Evolutionary conservation across 148 eudicot genomes (phyloP).

Genomic region (Persicaria tinctoria): DNA sequence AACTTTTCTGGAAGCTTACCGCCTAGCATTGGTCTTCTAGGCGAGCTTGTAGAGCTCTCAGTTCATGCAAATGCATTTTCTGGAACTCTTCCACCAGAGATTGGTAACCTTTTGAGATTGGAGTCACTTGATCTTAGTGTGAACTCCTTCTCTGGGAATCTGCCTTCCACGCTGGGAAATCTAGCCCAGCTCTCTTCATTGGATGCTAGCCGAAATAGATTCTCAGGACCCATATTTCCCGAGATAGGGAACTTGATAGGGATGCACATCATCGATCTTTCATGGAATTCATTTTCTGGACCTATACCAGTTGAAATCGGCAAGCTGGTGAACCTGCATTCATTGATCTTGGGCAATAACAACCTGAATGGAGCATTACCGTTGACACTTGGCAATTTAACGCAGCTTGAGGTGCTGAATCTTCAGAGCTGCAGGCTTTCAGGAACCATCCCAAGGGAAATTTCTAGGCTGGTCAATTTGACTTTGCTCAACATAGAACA

Average conservation of each 20-base stretch:
- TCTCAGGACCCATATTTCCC: conserved; percentile 49
- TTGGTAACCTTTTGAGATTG: conserved; percentile 50
- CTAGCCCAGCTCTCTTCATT: conserved; percentile 48
- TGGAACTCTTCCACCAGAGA: conserved; percentile 64
- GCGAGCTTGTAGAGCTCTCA: conserved; percentile 59
- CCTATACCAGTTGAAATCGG: conserved; percentile 48
- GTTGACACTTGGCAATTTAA: conserved; percentile 45
- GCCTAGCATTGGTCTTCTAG: conserved; percentile 53
- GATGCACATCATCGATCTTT: conserved; percentile 56
- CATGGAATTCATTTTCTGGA: conserved; percentile 53
- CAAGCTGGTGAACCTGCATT: conserved; percentile 29
- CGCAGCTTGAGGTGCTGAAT: conserved; percentile 37
- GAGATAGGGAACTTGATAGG: conserved; percentile 46
- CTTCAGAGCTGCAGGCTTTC: conserved; percentile 50
- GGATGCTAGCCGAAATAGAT: conserved; percentile 46
- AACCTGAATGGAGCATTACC: conserved; percentile 48
- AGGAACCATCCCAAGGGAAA: conserved; percentile 52
- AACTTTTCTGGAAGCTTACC: conserved; percentile 64
- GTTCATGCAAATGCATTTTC: conserved; percentile 47
- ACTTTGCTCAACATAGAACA: conserved; percentile 51
- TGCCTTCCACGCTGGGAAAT: conserved; percentile 56
- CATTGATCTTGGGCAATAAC: conserved; percentile 32
- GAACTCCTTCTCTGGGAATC: conserved; percentile 58
- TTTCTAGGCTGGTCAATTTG: conserved; percentile 51
- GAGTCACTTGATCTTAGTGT: conserved; percentile 66